A percentile compares a stretch with the other conserved stretches of the same genome.
Evolutionary conservation across 371 early-diverging fungal genomes (phyloP).

Genomic region (Chytridium lagenaria): DNA sequence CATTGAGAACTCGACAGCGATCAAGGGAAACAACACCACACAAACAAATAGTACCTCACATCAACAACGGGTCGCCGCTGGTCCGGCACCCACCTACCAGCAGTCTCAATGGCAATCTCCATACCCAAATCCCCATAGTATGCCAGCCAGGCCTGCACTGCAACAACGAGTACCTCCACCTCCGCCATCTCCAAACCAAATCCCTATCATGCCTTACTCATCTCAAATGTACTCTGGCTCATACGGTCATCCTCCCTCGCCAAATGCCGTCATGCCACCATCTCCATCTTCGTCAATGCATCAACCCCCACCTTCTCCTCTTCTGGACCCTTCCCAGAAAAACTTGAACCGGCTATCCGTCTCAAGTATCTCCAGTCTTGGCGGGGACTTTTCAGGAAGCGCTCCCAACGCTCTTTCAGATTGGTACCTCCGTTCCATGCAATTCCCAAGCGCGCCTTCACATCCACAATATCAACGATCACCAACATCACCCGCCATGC

Average conservation of each 20-base stretch:
- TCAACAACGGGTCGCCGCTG: neutral
- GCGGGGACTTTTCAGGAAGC: too few species aligned
- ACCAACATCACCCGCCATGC: neutral
- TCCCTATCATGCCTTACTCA: neutral
- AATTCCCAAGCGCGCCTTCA: too few species aligned
- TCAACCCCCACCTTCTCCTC: neutral
- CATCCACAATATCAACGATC: too few species aligned
- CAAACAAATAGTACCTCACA: neutral
- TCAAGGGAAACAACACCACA: neutral
- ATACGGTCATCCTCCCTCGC: neutral
- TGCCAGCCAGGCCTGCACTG: too few species aligned
- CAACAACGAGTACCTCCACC: neutral
- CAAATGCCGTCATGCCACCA: neutral
- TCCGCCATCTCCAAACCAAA: neutral
- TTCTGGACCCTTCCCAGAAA: neutral
- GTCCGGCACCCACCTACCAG: neutral
- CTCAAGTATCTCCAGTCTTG: neutral
- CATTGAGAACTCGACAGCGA: slow-evolving; percentile 2
- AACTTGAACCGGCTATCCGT: neutral
- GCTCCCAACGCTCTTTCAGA: too few species aligned
- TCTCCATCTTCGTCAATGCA: neutral
- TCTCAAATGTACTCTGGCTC: neutral
- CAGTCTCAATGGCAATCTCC: neutral
- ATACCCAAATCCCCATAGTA: neutral
- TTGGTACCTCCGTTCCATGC: too few species aligned